Percentiles rank a stretch among this genome's conserved stretches.
phyloP scores from a whole-genome alignment of 495 filamentous ascomycete genomes.

The Hypoxylon rickii region DNA sequence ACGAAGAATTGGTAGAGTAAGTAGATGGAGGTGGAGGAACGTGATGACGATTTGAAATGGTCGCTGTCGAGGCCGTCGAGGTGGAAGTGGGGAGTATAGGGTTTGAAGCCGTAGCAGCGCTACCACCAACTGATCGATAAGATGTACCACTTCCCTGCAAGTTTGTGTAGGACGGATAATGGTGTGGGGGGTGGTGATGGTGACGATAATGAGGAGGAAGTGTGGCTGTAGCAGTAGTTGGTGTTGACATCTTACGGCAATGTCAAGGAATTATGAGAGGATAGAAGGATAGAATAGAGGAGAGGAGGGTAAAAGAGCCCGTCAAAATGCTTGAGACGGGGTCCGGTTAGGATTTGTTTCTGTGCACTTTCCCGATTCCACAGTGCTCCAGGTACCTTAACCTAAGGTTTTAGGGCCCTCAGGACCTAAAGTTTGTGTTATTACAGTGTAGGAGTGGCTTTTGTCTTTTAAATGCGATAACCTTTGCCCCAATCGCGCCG shows the following conservation, averaged over 20 bases:
- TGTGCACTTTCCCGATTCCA: conserved; percentile 28
- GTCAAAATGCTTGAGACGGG: conserved; percentile 14
- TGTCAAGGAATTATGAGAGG: conserved; percentile 19
- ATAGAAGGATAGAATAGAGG: conserved; percentile 3
- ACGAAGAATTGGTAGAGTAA: conserved; percentile 33
- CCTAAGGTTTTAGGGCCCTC: background rate
- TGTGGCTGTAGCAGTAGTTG: conserved; percentile 79
- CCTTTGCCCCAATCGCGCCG: conserved; percentile 5
- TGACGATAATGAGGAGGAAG: conserved; percentile 64
- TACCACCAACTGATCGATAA: conserved; percentile 51
- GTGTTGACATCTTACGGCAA: conserved; percentile 72
- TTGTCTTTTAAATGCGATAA: too few species aligned
- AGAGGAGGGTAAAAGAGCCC: conserved; percentile 16
- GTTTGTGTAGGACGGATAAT: conserved; percentile 57
- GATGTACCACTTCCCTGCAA: conserved; percentile 45
- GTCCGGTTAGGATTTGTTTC: conserved; percentile 21
- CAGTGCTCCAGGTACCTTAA: too few species aligned
- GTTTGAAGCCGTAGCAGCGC: conserved; percentile 38
- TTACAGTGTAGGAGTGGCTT: too few species aligned
- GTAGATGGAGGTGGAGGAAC: conserved; percentile 41
- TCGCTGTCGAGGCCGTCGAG: conserved; percentile 54
- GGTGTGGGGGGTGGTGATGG: conserved; percentile 69
- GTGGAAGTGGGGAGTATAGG: conserved; percentile 56
- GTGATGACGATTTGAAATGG: conserved; percentile 48
- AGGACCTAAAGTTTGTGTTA: background rate